Evolutionary conservation across 495 filamentous ascomycete genomes (phyloP), one percentile per base, ranked within the genome.

Genomic region (Hypoxylon crocopeplum): DNA sequence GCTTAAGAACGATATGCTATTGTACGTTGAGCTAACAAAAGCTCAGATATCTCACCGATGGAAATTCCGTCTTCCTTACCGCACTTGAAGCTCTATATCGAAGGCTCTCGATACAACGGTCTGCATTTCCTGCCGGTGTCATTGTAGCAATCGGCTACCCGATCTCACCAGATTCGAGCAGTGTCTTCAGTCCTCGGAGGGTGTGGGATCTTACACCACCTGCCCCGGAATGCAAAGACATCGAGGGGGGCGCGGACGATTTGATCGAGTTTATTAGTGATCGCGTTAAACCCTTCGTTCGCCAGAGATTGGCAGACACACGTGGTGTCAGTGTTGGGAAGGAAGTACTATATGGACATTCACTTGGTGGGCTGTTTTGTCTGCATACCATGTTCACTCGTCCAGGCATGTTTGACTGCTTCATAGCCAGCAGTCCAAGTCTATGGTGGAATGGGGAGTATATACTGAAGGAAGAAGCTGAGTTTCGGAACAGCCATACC

Each of bases 61-160:
- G 42, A 13, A 47, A 47, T 13, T 47, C 42, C 1, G 42, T 33
- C 5, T 47, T 47, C 7, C 42, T 47, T 27, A 47, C 42, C 13
- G 42, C 42, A 6, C 42, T 47, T 33, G 42, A 47, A 10, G n/a
- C 25, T 16, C 13, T 47, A n/a, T 27, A 47, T 10, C 13, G 42
- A 27, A 32, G 42, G 5, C 42, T 47, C 5, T 47, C 25, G 7
- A 8, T 32, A 16, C 7, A 16, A 2, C 20, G 10, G 7, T 12
- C 25, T 16, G 7, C 15, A 1, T 47, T 47, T 15, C 6, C 42
- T 2, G n/a, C 25, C 15, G 42, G 42, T 10, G 16, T 47, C 7
- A 12, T 47, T 13, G 42, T 47, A 20, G 42, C 25, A 7, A 47
- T 47, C 15, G 42, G 42, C 13, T 47, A 47, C 15, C 42, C 42